Conservation (phyloP, 306 rosid genomes). For the Fragaria nilgerrensis region DNA sequence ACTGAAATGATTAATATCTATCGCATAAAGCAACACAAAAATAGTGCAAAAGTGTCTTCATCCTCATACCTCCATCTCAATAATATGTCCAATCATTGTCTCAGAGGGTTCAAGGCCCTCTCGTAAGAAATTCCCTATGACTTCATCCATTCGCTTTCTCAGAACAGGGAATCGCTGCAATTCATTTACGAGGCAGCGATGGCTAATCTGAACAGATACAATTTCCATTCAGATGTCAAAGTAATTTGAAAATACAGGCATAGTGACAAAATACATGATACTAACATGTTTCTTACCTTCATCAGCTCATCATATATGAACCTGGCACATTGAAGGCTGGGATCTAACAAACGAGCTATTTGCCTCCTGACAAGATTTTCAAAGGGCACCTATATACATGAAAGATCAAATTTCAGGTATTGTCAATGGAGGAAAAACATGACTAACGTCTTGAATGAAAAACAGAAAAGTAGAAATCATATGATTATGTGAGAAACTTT, state of each 20-base stretch:
- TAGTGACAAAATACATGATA: constrained; percentile 1
- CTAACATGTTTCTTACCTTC: constrained; percentile 45
- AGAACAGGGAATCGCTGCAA: constrained; percentile 88
- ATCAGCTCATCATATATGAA: constrained; percentile 90
- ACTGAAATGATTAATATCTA: background rate
- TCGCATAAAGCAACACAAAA: constrained; percentile 3
- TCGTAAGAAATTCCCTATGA: constrained; percentile 76
- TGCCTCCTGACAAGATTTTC: constrained; percentile 96
- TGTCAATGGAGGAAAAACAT: background rate
- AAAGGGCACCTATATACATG: constrained; percentile 72
- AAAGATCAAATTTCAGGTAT: constrained; percentile 13
- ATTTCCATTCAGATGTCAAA: too few relatives aligned
- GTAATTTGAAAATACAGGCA: constrained; percentile 12
- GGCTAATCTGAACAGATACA: constrained; percentile 72
- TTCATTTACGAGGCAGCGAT: constrained; percentile 78
- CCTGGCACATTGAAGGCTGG: constrained; percentile 99
- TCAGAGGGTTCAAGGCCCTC: constrained; percentile 95
- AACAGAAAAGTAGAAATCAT: background rate
- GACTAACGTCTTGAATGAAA: background rate
- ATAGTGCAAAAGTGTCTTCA: background rate
- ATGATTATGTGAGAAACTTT: background rate
- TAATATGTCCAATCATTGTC: constrained; percentile 88
- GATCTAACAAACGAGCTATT: constrained; percentile 87
- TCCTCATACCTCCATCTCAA: constrained; percentile 87
- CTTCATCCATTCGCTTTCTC: constrained; percentile 97